Percentiles rank a stretch among this genome's conserved stretches.
These are phyloP conservation scores for Pythium vanterpoolii DNA, from an alignment of 352 stramenopile species.

Conservation along the genomic window DNA sequence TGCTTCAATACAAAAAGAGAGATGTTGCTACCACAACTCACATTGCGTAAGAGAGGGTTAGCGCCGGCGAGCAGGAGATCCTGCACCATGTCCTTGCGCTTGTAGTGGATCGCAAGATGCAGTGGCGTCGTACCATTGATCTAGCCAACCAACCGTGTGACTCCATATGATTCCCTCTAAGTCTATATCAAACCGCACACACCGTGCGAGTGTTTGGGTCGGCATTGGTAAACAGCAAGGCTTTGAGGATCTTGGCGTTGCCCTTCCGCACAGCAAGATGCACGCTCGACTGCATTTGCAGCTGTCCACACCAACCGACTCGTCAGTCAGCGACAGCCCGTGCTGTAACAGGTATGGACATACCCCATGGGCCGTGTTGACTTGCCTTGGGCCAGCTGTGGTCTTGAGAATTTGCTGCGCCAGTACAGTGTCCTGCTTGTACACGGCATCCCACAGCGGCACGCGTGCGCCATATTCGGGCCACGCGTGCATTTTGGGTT, in stretches of 20 bases:
- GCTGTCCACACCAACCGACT: conserved; percentile 18
- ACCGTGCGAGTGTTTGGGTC: conserved; percentile 53
- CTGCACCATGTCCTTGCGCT: conserved; percentile 52
- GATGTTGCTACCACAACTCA: conserved; percentile 13
- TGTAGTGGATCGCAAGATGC: conserved; percentile 46
- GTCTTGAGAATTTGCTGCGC: conserved; percentile 44
- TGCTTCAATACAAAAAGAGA: neutral
- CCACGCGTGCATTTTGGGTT: conserved; percentile 29
- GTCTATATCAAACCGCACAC: neutral
- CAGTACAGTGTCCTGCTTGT: conserved; percentile 30
- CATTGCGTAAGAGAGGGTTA: conserved; percentile 56
- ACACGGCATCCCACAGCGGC: conserved; percentile 62
- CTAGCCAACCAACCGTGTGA: conserved; percentile 13
- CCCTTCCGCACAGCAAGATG: conserved; percentile 51
- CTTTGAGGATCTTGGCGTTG: conserved; percentile 56
- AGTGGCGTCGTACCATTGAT: conserved; percentile 61
- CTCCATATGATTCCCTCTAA: neutral
- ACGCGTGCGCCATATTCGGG: conserved; percentile 38
- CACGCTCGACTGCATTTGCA: conserved; percentile 61
- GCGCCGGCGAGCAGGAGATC: conserved; percentile 54
- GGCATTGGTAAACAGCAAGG: conserved; percentile 40
- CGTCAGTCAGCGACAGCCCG: neutral
- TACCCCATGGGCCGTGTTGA: conserved; percentile 55
- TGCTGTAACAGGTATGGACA: neutral
- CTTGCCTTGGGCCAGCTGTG: conserved; percentile 27